phyloP scores from a whole-genome alignment of 805 yeast genomes.

The Dipodascus geniculatus region DNA sequence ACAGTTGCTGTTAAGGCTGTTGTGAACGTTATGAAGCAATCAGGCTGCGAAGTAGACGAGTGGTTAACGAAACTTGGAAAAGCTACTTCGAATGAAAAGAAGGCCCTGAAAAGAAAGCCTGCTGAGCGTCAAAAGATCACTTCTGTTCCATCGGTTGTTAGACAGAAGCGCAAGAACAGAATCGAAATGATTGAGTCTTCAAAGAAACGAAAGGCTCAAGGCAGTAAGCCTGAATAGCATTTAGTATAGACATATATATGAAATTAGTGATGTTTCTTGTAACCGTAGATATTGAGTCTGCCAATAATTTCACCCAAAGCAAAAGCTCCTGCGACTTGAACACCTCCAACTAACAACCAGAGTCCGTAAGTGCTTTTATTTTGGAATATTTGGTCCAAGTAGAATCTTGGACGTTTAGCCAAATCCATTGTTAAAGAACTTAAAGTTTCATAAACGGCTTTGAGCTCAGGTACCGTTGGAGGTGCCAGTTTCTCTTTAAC shows the following conservation, averaged over 20 bases:
- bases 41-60: constrained; percentile 53
- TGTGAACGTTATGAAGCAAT: constrained; percentile 89
- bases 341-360: constrained; percentile 60
- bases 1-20: constrained; percentile 63
- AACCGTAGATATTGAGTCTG: constrained; percentile 87
- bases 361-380: constrained; percentile 45
- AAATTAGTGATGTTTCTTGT: constrained; percentile 36
- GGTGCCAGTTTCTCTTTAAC: constrained; percentile 89
- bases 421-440: constrained; percentile 30
- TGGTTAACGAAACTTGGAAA: constrained; percentile 77
- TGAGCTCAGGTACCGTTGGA: constrained; percentile 67
- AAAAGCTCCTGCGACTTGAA: constrained; percentile 84
- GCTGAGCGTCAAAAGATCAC: constrained; percentile 63
- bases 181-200: neutral
- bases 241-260: neutral
- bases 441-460: constrained; percentile 52
- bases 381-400: constrained; percentile 35
- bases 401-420: constrained; percentile 49
- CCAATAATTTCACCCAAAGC: constrained; percentile 94
- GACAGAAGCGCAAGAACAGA: constrained; percentile 4
- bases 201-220: neutral
- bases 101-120: constrained; percentile 43
- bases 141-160: constrained; percentile 40
- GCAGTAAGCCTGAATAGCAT: neutral
- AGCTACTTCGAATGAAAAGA: constrained; percentile 51